Conservation (phyloP, 306 rosid genomes). For the Rosa lucieae region DNA sequence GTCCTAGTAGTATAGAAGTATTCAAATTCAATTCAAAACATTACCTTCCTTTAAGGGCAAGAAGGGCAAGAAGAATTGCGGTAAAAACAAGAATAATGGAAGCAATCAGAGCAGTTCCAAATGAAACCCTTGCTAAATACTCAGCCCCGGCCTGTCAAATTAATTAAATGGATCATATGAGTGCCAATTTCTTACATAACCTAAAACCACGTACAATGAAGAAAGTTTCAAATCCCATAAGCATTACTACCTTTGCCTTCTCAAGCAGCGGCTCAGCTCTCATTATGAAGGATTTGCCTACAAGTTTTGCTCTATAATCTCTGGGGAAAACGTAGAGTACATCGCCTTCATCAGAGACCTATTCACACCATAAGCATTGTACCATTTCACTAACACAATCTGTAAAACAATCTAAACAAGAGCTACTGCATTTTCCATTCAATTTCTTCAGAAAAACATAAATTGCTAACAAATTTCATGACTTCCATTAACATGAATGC, state of each 20-base stretch:
- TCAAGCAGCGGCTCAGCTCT: constrained; percentile 76
- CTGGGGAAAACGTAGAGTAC: constrained; percentile 82
- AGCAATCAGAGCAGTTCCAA: constrained; percentile 76
- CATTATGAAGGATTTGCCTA: constrained; percentile 73
- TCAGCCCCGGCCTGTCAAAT: constrained; percentile 44
- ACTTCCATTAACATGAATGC: neutral
- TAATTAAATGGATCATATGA: neutral
- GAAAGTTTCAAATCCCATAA: constrained; percentile 8
- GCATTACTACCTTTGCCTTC: constrained; percentile 66
- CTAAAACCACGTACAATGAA: neutral
- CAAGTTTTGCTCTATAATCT: constrained; percentile 80
- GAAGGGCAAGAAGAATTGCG: constrained; percentile 60
- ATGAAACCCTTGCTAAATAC: constrained; percentile 86
- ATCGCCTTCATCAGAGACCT: constrained; percentile 95
- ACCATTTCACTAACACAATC: neutral
- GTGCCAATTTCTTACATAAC: neutral
- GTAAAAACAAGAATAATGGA: constrained; percentile 91
- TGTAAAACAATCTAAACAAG: neutral
- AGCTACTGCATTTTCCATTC: neutral
- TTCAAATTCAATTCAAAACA: neutral
- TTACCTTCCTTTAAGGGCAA: constrained; percentile 60
- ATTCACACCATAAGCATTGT: constrained; percentile 29
- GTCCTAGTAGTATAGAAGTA: constrained; percentile 10
- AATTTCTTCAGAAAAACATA: neutral
- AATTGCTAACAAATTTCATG: neutral